A percentile compares a stretch with the other conserved stretches of the same genome.
phyloP scores from a whole-genome alignment of 495 filamentous ascomycete genomes.

The Oleoguttula mirabilis region DNA sequence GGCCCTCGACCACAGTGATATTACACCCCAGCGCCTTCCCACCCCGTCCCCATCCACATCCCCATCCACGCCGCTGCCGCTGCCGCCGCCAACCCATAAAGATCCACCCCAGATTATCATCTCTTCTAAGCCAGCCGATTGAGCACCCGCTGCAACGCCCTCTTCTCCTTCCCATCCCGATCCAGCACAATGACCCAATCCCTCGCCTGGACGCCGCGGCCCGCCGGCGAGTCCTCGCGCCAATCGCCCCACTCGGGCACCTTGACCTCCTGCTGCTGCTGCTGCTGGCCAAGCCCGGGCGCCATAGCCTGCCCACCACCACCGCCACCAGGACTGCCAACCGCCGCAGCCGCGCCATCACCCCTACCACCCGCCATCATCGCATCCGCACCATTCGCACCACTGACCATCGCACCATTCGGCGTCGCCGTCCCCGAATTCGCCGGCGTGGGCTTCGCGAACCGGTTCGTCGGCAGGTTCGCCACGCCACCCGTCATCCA shows the following conservation, averaged over 20 bases:
- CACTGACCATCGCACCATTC: neutral
- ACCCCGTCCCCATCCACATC: no score
- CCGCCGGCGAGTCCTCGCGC: conserved; percentile 50
- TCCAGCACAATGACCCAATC: conserved; percentile 57
- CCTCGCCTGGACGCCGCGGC: conserved; percentile 53
- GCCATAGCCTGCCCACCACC: conserved; percentile 1
- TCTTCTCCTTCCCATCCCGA: conserved; percentile 43
- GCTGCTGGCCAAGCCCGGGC: neutral
- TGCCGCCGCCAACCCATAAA: no score
- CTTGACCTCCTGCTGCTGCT: conserved; percentile 6
- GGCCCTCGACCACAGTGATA: no score
- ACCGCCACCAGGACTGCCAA: neutral
- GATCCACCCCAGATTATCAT: no score
- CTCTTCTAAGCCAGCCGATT: no score
- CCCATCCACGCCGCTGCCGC: no score
- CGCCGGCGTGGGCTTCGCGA: conserved; percentile 5
- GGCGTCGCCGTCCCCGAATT: conserved; percentile 24
- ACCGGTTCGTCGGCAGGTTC: conserved; percentile 7
- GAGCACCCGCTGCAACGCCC: conserved; percentile 39
- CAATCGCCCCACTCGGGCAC: conserved; percentile 39
- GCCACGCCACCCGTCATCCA: conserved; percentile 28
- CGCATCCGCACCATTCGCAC: neutral
- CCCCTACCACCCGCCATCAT: neutral
- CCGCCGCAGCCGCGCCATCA: neutral
- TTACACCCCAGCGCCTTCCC: no score